Conservation (phyloP, 805 yeast genomes). For the Millerozyma miso region DNA sequence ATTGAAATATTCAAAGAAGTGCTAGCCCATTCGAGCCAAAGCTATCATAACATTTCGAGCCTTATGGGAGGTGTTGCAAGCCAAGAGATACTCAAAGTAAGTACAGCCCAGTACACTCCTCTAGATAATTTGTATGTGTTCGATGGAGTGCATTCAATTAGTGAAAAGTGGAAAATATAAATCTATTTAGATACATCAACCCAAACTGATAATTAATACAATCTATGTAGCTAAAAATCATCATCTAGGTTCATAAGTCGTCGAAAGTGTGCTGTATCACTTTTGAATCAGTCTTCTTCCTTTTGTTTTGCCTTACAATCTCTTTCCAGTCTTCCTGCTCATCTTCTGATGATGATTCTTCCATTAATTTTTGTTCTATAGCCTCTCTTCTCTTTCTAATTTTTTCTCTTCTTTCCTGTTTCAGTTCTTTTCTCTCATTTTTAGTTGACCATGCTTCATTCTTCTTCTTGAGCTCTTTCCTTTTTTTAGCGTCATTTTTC, state of each 20-base stretch:
- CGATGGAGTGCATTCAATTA: slow-evolving; percentile 63
- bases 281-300: slow-evolving; percentile 39
- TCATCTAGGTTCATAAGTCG: slow-evolving; percentile 24
- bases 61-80: slow-evolving; percentile 81
- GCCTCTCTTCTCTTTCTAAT: slow-evolving; percentile 64
- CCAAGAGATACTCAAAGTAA: slow-evolving; percentile 74
- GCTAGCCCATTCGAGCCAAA: slow-evolving; percentile 35
- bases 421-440: slow-evolving; percentile 55
- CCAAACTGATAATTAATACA: neutral
- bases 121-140: slow-evolving; percentile 64
- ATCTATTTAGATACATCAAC: neutral
- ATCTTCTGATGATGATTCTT: slow-evolving; percentile 41
- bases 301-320: slow-evolving; percentile 61
- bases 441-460: slow-evolving; percentile 83
- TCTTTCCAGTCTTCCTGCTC: slow-evolving; percentile 85
- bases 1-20: slow-evolving; percentile 25
- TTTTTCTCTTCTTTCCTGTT: slow-evolving; percentile 62
- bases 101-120: slow-evolving; percentile 80
- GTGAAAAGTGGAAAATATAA: slow-evolving; percentile 36
- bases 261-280: slow-evolving; percentile 60
- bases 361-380: slow-evolving; percentile 49
- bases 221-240: slow-evolving; percentile 1
- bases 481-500: slow-evolving; percentile 36
- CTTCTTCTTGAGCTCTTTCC: slow-evolving; percentile 44
- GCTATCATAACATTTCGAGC: slow-evolving; percentile 58